Percentiles rank a stretch among this genome's conserved stretches.
These are phyloP conservation scores for Lactifluus volemus DNA, from an alignment of 768 basidiomycete species.

Conservation along the genomic window DNA sequence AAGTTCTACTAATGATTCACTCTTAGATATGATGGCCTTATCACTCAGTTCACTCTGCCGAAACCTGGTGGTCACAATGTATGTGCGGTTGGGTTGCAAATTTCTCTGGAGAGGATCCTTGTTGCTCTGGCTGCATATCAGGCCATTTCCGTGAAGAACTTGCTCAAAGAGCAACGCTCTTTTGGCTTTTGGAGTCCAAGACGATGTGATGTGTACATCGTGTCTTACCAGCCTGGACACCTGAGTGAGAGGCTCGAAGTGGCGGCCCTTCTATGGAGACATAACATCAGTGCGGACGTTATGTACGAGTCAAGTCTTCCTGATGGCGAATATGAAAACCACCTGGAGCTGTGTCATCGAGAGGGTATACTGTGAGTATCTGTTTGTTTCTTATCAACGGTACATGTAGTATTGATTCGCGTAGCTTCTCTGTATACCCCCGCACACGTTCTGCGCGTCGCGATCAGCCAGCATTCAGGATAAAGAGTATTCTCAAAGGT, in stretches of 20 bases:
- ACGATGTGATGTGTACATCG: constrained; percentile 79
- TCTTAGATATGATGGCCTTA: constrained; percentile 63
- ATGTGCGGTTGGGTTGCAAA: constrained; percentile 67
- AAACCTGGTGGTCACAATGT: constrained; percentile 45
- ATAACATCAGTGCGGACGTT: constrained; percentile 77
- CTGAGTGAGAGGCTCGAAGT: constrained; percentile 73
- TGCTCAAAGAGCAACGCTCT: constrained; percentile 71
- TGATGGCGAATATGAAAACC: constrained; percentile 54
- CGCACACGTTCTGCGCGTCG: constrained; percentile 46
- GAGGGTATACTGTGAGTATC: constrained; percentile 70
- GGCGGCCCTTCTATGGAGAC: constrained; percentile 66
- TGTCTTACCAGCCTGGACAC: constrained; percentile 68
- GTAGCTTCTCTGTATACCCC: constrained; percentile 44
- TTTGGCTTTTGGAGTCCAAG: constrained; percentile 90
- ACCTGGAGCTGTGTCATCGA: constrained; percentile 58
- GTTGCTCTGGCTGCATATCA: constrained; percentile 62
- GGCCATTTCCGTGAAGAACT: constrained; percentile 50
- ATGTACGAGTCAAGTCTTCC: constrained; percentile 75
- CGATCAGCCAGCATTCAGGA: constrained; percentile 65
- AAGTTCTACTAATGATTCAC: not conserved
- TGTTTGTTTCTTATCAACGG: not conserved
- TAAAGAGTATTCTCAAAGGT: constrained; percentile 74
- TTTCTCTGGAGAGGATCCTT: constrained; percentile 72
- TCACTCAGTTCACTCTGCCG: constrained; percentile 48
- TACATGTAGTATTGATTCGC: not conserved